These are phyloP conservation scores for Vigna radiata DNA, from an alignment of 306 rosid genomes.

Conservation along the genomic window DNA sequence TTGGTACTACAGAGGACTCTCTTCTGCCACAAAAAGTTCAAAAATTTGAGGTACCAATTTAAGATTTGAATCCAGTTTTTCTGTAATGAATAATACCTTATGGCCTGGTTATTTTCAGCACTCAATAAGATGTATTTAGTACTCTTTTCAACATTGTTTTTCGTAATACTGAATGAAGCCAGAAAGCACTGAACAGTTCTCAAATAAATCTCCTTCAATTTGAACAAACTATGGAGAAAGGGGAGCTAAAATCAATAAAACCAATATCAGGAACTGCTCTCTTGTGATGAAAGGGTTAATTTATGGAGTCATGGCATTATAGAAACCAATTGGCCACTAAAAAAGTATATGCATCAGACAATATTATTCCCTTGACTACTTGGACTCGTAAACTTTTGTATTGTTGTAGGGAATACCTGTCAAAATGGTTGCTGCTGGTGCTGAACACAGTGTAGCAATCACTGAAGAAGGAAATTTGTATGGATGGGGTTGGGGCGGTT, in stretches of 20 bases:
- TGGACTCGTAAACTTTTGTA: slow-evolving; percentile 12
- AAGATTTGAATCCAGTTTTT: slow-evolving; percentile 34
- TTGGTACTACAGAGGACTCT: slow-evolving; percentile 85
- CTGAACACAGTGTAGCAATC: slow-evolving; percentile 94
- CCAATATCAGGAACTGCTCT: not conserved
- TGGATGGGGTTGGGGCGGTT: slow-evolving; percentile 99
- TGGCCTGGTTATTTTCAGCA: not conserved
- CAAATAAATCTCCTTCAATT: not conserved
- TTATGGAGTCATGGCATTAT: not conserved
- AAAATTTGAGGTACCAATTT: slow-evolving; percentile 75
- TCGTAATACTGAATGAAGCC: not conserved
- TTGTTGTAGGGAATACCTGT: slow-evolving; percentile 70
- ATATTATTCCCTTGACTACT: slow-evolving; percentile 2
- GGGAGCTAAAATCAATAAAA: slow-evolving; percentile 12
- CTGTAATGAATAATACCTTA: not conserved
- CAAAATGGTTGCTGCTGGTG: slow-evolving; percentile 98
- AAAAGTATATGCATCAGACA: not conserved
- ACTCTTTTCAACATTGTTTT: not conserved
- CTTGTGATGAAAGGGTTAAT: not conserved
- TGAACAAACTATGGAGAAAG: slow-evolving; percentile 18
- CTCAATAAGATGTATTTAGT: not conserved
- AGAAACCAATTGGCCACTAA: not conserved
- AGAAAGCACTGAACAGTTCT: slow-evolving; percentile 11
- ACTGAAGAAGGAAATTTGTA: slow-evolving; percentile 82
- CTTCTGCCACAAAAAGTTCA: slow-evolving; percentile 81